Percentiles rank a stretch among this genome's conserved stretches.
These are phyloP conservation scores for Trypanosoma lewisi DNA, from an alignment of 208 protist genomes.

Conservation along the genomic window DNA sequence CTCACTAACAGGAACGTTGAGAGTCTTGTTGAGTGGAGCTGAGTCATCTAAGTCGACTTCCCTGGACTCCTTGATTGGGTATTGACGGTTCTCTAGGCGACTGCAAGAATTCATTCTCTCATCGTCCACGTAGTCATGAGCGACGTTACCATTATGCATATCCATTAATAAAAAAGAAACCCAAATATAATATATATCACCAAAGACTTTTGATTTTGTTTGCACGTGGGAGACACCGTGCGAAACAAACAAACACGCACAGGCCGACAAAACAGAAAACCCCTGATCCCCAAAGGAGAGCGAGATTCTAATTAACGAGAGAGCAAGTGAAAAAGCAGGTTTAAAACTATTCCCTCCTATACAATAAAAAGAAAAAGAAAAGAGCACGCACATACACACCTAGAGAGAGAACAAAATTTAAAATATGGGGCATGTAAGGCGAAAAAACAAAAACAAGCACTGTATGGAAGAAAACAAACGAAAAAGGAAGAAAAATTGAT, in stretches of 20 bases:
- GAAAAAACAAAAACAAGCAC: constrained; percentile 3
- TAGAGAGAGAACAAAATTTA: not conserved
- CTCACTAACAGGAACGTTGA: not conserved
- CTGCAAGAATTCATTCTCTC: not conserved
- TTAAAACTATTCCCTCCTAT: not conserved
- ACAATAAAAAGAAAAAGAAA: not conserved
- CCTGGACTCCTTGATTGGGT: not conserved
- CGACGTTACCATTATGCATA: not conserved
- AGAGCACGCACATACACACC: not conserved
- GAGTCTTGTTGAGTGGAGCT: not conserved
- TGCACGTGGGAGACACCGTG: too few relatives aligned
- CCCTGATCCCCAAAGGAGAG: too few relatives aligned
- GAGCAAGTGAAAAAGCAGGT: too few relatives aligned
- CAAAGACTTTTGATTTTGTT: too few relatives aligned
- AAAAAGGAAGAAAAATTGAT: constrained; percentile 23
- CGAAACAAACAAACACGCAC: too few relatives aligned
- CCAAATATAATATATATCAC: too few relatives aligned
- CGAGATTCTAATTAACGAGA: too few relatives aligned
- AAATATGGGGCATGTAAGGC: not conserved
- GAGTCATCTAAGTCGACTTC: not conserved
- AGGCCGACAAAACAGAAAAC: too few relatives aligned
- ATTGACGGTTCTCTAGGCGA: too few relatives aligned
- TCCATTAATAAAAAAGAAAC: not conserved
- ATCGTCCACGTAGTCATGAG: not conserved
- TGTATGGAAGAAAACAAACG: constrained; percentile 5